Evolutionary conservation across 768 basidiomycete species (phyloP).

Genomic region (Termitomyces sp.): DNA sequence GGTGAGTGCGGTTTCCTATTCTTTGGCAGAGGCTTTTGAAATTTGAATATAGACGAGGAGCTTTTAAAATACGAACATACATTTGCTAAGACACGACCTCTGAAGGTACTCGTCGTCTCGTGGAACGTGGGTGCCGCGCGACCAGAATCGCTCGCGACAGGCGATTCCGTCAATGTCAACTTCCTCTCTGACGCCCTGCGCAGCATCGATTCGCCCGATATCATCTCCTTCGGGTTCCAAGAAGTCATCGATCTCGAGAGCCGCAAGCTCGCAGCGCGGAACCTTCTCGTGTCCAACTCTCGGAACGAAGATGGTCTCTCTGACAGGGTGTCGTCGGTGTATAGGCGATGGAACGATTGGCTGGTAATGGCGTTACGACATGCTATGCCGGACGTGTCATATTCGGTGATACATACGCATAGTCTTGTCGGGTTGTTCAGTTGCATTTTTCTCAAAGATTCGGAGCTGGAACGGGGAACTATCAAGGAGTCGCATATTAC

Average conservation of each 20-base stretch:
- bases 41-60: slow-evolving; percentile 53
- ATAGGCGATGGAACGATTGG: slow-evolving; percentile 86
- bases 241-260: slow-evolving; percentile 95
- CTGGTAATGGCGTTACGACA: slow-evolving; percentile 67
- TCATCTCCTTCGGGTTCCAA: slow-evolving; percentile 93
- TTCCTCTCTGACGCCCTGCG: slow-evolving; percentile 77
- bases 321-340: slow-evolving; percentile 82
- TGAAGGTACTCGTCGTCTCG: slow-evolving; percentile 75
- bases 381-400: slow-evolving; percentile 68
- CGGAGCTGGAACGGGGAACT: slow-evolving; percentile 38
- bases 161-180: slow-evolving; percentile 62
- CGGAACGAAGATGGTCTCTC: slow-evolving; percentile 51
- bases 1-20: slow-evolving; percentile 45
- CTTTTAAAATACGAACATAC: slow-evolving; percentile 67
- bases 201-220: slow-evolving; percentile 74
- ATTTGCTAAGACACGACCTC: slow-evolving; percentile 74
- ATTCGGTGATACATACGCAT: slow-evolving; percentile 77
- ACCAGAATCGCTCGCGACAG: slow-evolving; percentile 62
- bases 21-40: neutral
- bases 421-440: slow-evolving; percentile 88
- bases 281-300: slow-evolving; percentile 73
- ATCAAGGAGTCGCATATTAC: slow-evolving; percentile 71
- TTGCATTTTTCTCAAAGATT: slow-evolving; percentile 67
- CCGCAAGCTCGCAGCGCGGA: slow-evolving; percentile 89
- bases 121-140: slow-evolving; percentile 93